Conservation (phyloP, 164 flowering plant genomes). For the Macadamia integrifolia region DNA sequence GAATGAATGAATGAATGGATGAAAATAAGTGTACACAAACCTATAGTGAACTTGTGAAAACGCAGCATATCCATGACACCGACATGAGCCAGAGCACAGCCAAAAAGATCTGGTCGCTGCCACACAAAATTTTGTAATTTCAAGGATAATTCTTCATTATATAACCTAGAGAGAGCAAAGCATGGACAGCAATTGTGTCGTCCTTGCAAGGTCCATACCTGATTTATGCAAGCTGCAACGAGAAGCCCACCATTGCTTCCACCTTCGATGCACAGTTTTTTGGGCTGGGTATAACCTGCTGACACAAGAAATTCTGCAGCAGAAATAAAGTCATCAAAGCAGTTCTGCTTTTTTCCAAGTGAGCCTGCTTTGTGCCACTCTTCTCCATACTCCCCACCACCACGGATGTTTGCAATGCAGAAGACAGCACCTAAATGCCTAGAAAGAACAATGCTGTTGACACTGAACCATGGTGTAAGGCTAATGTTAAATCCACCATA, state of each 20-base stretch:
- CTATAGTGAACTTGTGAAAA: slow-evolving; percentile 97
- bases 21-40: slow-evolving; percentile 30
- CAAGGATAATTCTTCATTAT: background rate
- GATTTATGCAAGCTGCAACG: slow-evolving; percentile 90
- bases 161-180: background rate
- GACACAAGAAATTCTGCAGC: slow-evolving; percentile 81
- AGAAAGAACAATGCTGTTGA: slow-evolving; percentile 57
- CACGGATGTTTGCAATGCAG: slow-evolving; percentile 97
- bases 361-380: slow-evolving; percentile 99
- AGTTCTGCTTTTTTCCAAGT: slow-evolving; percentile 83
- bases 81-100: slow-evolving; percentile 98
- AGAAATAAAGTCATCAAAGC: slow-evolving; percentile 97
- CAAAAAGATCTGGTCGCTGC: slow-evolving; percentile 98
- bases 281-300: slow-evolving; percentile 82
- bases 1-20: background rate
- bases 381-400: slow-evolving; percentile 99
- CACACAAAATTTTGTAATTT: slow-evolving; percentile 11
- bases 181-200: background rate
- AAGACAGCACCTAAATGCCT: slow-evolving; percentile 66
- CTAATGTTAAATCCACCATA: slow-evolving; percentile 95
- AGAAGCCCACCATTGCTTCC: slow-evolving; percentile 99
- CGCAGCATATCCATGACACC: slow-evolving; percentile 99
- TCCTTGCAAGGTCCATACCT: slow-evolving; percentile 36
- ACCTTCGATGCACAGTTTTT: slow-evolving; percentile 91
- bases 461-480: slow-evolving; percentile 79